Evolutionary conservation across 345 rosid genomes (phyloP).

Genomic region (Euphorbia peplus): DNA sequence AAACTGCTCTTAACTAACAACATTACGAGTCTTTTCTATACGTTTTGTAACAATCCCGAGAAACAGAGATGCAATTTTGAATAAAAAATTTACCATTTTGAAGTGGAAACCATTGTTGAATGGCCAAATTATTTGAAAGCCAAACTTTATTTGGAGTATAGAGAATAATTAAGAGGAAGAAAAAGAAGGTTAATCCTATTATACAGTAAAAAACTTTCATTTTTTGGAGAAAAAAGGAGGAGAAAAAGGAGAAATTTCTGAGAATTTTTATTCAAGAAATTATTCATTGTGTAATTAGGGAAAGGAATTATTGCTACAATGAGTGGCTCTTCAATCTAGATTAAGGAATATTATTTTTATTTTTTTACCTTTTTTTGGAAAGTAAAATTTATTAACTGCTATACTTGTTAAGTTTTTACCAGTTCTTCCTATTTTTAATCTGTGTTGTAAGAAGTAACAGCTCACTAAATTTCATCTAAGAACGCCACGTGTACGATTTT

Average conservation of each 20-base stretch:
- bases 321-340: background rate
- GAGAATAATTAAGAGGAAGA: conserved; percentile 46
- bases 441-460: background rate
- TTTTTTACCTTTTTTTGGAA: no score
- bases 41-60: no score
- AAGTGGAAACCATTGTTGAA: conserved; percentile 5
- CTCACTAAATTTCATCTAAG: background rate
- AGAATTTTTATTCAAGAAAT: background rate
- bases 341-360: background rate
- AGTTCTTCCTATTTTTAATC: conserved; percentile 10
- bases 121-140: background rate
- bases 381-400: background rate
- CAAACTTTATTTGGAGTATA: conserved; percentile 47
- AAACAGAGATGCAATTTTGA: background rate
- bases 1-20: no score
- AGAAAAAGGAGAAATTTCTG: background rate
- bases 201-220: conserved; percentile 6
- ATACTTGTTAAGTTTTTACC: background rate
- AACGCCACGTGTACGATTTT: background rate
- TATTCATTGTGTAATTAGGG: background rate
- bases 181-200: conserved; percentile 18
- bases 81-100: conserved; percentile 11
- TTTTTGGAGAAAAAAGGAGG: background rate
- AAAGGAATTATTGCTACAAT: background rate
- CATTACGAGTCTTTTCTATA: no score